These are phyloP conservation scores for Cyathus striatus DNA, from an alignment of 768 basidiomycete species.

Conservation along the genomic window DNA sequence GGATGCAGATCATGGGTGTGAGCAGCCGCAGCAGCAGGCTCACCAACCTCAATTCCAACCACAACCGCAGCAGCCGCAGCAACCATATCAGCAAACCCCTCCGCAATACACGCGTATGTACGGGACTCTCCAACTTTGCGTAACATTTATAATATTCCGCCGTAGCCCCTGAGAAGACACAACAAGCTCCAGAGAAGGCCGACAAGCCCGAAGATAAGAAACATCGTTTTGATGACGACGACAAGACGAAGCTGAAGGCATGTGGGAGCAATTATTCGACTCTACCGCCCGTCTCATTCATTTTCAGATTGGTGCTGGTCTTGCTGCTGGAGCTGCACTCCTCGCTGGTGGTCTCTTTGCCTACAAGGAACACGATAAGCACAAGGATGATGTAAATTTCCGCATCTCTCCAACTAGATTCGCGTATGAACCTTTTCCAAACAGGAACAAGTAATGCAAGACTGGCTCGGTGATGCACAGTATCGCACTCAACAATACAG, in stretches of 20 bases:
- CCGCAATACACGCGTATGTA: not conserved
- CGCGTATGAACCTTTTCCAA: too few relatives aligned
- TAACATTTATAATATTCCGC: slow-evolving; percentile 8
- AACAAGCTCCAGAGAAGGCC: too few relatives aligned
- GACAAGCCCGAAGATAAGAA: too few relatives aligned
- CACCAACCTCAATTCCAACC: slow-evolving; percentile 19
- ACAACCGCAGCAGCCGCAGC: slow-evolving; percentile 21
- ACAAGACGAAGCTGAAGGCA: slow-evolving; percentile 52
- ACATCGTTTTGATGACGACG: slow-evolving; percentile 52
- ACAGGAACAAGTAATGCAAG: slow-evolving; percentile 42
- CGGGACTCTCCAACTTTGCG: not conserved
- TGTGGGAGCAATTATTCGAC: slow-evolving; percentile 32
- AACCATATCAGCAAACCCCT: slow-evolving; percentile 7
- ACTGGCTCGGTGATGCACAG: slow-evolving; percentile 57
- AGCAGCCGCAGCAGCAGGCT: slow-evolving; percentile 21
- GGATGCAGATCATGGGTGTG: slow-evolving; percentile 17
- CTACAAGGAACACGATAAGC: slow-evolving; percentile 52
- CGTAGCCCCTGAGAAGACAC: slow-evolving; percentile 32
- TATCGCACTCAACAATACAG: slow-evolving; percentile 46
- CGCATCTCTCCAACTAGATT: too few relatives aligned
- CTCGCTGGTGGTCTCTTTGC: slow-evolving; percentile 47
- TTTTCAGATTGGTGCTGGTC: slow-evolving; percentile 57
- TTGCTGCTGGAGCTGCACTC: slow-evolving; percentile 48
- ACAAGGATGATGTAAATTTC: slow-evolving; percentile 45
- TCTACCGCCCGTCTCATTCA: not conserved